Percentiles rank a stretch among this genome's conserved stretches.
Conservation (phyloP, 805 yeast genomes). For the Kuraishia ogatae region DNA sequence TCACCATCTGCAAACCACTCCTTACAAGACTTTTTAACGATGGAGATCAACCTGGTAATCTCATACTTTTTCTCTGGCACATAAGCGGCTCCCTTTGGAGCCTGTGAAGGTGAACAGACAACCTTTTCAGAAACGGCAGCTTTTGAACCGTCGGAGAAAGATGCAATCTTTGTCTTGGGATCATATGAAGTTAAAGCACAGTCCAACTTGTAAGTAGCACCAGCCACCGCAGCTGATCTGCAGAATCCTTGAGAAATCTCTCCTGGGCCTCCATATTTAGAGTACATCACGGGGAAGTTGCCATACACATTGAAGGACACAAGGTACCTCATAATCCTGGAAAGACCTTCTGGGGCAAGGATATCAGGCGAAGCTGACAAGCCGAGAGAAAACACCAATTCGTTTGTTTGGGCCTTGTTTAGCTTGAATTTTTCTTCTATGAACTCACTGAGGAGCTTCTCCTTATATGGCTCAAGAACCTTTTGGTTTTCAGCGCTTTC, state of each 20-base stretch:
- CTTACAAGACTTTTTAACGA: conserved; percentile 78
- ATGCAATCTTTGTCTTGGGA: conserved; percentile 56
- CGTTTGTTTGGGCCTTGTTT: conserved; percentile 67
- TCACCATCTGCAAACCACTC: conserved; percentile 91
- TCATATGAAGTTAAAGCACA: conserved; percentile 61
- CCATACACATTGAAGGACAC: conserved; percentile 88
- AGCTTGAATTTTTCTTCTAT: conserved; percentile 60
- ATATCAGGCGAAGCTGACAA: conserved; percentile 55
- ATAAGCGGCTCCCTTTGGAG: conserved; percentile 32
- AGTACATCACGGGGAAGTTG: conserved; percentile 82
- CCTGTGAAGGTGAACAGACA: conserved; percentile 66
- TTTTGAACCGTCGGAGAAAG: conserved; percentile 64
- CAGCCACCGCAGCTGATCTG: conserved; percentile 96
- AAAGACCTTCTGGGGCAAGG: conserved; percentile 65
- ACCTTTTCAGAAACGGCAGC: conserved; percentile 75
- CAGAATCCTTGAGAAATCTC: conserved; percentile 96
- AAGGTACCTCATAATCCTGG: conserved; percentile 76
- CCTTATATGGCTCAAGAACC: conserved; percentile 43
- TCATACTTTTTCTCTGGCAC: conserved; percentile 39
- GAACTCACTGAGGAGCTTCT: conserved; percentile 50
- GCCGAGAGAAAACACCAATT: conserved; percentile 81
- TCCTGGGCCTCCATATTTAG: conserved; percentile 94
- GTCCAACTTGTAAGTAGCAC: conserved; percentile 83
- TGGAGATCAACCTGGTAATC: conserved; percentile 68
- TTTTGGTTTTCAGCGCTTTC: conserved; percentile 40